phyloP scores from a whole-genome alignment of 495 filamentous ascomycete genomes.

The Penicillium pancosmium region DNA sequence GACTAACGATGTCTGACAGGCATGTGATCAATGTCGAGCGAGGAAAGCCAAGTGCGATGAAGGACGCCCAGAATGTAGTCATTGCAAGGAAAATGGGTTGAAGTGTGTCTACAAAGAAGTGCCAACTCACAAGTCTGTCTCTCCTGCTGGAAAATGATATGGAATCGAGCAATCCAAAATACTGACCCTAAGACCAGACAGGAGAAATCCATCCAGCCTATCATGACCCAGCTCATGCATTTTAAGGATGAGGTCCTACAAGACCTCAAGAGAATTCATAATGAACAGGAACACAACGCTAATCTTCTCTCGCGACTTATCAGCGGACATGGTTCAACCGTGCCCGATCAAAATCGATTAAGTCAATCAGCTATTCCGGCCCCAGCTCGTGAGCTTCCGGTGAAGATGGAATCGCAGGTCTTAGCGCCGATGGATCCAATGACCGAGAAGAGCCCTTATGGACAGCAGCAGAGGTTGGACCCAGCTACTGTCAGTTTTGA shows the following conservation, averaged over 20 bases:
- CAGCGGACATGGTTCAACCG: neutral
- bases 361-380: neutral
- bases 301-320: slow-evolving; percentile 1
- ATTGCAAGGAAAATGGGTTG: slow-evolving; percentile 60
- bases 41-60: slow-evolving; percentile 69
- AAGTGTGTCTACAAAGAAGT: slow-evolving; percentile 63
- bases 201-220: slow-evolving; percentile 44
- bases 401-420: slow-evolving; percentile 24
- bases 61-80: slow-evolving; percentile 59
- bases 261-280: slow-evolving; percentile 14
- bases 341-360: neutral
- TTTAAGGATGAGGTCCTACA: slow-evolving; percentile 31
- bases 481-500: slow-evolving; percentile 7
- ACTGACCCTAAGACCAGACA: slow-evolving; percentile 33
- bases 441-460: neutral
- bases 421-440: neutral
- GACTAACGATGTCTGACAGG: slow-evolving; percentile 35
- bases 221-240: slow-evolving; percentile 37
- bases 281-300: slow-evolving; percentile 13
- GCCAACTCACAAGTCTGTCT: slow-evolving; percentile 58
- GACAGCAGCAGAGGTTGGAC: neutral
- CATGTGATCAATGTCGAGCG: slow-evolving; percentile 62
- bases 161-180: neutral
- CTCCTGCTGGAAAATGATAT: neutral
- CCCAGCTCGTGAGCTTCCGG: slow-evolving; percentile 9